These are phyloP conservation scores for Panellus pusillus DNA, from an alignment of 768 basidiomycete species.

Conservation along the genomic window DNA sequence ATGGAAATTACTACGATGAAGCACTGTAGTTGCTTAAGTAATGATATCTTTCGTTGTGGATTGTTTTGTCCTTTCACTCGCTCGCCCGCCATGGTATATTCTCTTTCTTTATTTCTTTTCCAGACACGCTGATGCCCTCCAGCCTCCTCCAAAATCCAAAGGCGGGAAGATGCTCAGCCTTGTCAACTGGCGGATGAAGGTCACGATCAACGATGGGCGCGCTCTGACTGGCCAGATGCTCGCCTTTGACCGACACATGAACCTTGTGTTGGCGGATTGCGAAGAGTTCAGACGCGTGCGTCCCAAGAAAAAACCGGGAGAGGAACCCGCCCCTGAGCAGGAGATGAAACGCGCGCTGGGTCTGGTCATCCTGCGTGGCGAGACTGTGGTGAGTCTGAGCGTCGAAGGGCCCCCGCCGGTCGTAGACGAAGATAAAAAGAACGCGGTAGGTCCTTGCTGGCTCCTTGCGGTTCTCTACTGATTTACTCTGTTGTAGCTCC, in stretches of 20 bases:
- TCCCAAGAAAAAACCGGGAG: conserved; percentile 88
- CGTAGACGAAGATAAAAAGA: conserved; percentile 87
- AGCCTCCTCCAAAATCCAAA: conserved; percentile 96
- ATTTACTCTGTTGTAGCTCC: conserved; percentile 51
- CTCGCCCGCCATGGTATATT: conserved; percentile 22
- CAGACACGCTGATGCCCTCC: conserved; percentile 18
- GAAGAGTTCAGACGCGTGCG: conserved; percentile 95
- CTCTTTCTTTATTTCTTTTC: not conserved
- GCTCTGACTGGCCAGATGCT: conserved; percentile 97
- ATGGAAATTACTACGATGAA: conserved; percentile 13
- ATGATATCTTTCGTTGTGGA: not conserved
- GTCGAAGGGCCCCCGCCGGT: conserved; percentile 96
- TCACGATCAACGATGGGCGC: conserved; percentile 97
- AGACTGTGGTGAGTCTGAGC: conserved; percentile 91
- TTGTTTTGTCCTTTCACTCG: not conserved
- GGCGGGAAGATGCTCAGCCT: conserved; percentile 97
- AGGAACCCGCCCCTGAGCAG: conserved; percentile 76
- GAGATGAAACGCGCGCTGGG: conserved; percentile 97
- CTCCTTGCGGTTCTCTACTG: not conserved
- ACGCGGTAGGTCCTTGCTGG: conserved; percentile 50
- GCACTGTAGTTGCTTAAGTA: not conserved
- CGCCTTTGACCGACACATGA: conserved; percentile 99
- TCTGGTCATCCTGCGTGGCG: conserved; percentile 95
- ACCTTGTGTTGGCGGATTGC: conserved; percentile 95
- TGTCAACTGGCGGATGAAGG: conserved; percentile 96